Conservation (phyloP, 768 basidiomycete species). For the Sarcodon aspratus region DNA sequence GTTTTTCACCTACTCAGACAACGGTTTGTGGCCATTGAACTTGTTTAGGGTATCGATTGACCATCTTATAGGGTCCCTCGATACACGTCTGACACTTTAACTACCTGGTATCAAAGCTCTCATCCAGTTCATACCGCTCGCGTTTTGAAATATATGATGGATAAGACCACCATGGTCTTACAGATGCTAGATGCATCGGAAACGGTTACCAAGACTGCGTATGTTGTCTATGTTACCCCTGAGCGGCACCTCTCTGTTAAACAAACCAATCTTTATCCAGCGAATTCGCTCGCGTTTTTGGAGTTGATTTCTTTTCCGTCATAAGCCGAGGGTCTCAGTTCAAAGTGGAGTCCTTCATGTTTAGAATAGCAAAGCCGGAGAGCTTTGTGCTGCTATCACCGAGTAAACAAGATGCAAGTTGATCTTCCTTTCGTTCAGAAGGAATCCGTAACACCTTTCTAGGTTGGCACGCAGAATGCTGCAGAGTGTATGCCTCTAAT, state of each 20-base stretch:
- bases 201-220: constrained; percentile 86
- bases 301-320: constrained; percentile 94
- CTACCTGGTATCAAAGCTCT: constrained; percentile 54
- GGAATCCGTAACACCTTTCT: constrained; percentile 1
- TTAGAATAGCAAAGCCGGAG: constrained; percentile 94
- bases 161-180: constrained; percentile 57
- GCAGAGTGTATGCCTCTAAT: constrained; percentile 94
- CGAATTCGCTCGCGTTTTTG: constrained; percentile 95
- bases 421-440: background rate
- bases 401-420: constrained; percentile 66
- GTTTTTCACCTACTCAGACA: constrained; percentile 68
- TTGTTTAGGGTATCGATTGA: background rate
- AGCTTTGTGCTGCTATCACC: constrained; percentile 87
- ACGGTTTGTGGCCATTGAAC: constrained; percentile 36
- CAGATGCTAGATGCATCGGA: constrained; percentile 78
- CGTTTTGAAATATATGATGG: constrained; percentile 51
- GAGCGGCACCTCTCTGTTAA: background rate
- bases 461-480: constrained; percentile 95
- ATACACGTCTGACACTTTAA: constrained; percentile 51
- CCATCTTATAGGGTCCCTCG: constrained; percentile 53
- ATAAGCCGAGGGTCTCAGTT: constrained; percentile 93
- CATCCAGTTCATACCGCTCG: constrained; percentile 41
- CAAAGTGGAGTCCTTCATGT: constrained; percentile 99
- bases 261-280: constrained; percentile 34
- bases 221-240: constrained; percentile 2